Conservation (phyloP, 768 basidiomycete species). For the Tulasnella sp. region DNA sequence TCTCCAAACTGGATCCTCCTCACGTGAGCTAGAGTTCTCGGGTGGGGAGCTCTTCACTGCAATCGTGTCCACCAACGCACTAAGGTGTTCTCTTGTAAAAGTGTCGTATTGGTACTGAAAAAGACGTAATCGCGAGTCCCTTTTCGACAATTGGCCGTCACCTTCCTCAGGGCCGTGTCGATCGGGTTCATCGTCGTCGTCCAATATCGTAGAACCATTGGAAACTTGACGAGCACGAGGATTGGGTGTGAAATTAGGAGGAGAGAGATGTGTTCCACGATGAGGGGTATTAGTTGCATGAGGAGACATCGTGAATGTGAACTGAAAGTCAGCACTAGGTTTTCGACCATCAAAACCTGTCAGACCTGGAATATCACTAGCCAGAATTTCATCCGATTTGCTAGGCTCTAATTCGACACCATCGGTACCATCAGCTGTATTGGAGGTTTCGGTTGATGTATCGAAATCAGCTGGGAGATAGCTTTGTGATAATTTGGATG, state of each 20-base stretch:
- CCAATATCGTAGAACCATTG: constrained; percentile 23
- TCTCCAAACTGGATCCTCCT: constrained; percentile 23
- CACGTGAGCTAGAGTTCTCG: constrained; percentile 4
- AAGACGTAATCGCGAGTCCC: constrained; percentile 65
- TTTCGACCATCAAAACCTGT: constrained; percentile 32
- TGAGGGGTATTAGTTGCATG: neutral
- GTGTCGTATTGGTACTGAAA: constrained; percentile 96
- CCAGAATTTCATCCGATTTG: constrained; percentile 33
- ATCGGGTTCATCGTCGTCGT: neutral
- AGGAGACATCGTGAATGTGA: constrained; percentile 48
- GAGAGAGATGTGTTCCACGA: constrained; percentile 32
- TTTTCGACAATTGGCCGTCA: neutral
- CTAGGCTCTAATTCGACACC: constrained; percentile 14
- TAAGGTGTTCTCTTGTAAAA: constrained; percentile 86
- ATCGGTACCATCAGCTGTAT: constrained; percentile 1
- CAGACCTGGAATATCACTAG: constrained; percentile 40
- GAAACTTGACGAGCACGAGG: constrained; percentile 18
- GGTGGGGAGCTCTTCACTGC: constrained; percentile 31
- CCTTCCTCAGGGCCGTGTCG: constrained; percentile 32
- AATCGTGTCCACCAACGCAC: constrained; percentile 87
- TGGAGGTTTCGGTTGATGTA: constrained; percentile 11
- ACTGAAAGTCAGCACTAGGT: constrained; percentile 42
- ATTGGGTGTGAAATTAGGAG: constrained; percentile 9
- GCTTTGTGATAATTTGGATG: constrained; percentile 16
- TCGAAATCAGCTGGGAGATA: constrained; percentile 11